Evolutionary conservation across 2,329 filamentous ascomycete species (phyloP).

Genomic region (Trichoderma asperellum): DNA sequence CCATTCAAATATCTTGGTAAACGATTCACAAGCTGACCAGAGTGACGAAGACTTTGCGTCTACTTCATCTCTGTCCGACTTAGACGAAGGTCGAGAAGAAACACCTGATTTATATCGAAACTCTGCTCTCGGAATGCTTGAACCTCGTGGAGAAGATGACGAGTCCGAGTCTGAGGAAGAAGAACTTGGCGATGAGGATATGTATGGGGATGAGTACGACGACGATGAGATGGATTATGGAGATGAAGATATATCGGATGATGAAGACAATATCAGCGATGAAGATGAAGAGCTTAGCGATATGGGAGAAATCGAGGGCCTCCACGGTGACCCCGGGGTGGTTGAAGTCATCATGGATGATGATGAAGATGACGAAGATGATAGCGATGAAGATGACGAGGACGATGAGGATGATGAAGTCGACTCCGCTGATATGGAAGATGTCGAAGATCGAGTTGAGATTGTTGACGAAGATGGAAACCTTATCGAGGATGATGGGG

Average conservation of each 20-base stretch:
- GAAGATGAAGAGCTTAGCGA: conserved; percentile 82
- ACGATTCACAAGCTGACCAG: conserved; percentile 64
- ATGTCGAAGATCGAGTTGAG: conserved; percentile 57
- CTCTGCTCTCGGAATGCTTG: conserved; percentile 92
- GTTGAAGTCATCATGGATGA: conserved; percentile 80
- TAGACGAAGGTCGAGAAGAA: conserved; percentile 85
- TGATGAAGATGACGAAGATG: conserved; percentile 66
- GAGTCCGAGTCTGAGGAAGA: conserved; percentile 78
- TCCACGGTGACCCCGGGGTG: conserved; percentile 64
- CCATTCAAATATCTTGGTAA: conserved; percentile 74
- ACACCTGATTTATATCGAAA: conserved; percentile 97
- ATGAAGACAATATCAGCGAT: conserved; percentile 86
- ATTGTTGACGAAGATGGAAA: conserved; percentile 68
- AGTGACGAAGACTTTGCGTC: conserved; percentile 89
- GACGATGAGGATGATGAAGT: conserved; percentile 55
- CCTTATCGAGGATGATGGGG: conserved; percentile 61
- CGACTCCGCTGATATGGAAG: conserved; percentile 52
- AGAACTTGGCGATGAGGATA: conserved; percentile 78
- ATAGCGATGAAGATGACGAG: conserved; percentile 61
- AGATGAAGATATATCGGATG: conserved; percentile 80
- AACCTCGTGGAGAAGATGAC: conserved; percentile 78
- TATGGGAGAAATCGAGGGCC: conserved; percentile 83
- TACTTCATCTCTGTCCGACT: conserved; percentile 84
- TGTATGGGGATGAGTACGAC: conserved; percentile 90
- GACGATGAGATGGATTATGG: conserved; percentile 92